Evolutionary conservation across 768 basidiomycete species (phyloP), one percentile per base, ranked within the genome.

Genomic region (Pleurotus platypus): DNA sequence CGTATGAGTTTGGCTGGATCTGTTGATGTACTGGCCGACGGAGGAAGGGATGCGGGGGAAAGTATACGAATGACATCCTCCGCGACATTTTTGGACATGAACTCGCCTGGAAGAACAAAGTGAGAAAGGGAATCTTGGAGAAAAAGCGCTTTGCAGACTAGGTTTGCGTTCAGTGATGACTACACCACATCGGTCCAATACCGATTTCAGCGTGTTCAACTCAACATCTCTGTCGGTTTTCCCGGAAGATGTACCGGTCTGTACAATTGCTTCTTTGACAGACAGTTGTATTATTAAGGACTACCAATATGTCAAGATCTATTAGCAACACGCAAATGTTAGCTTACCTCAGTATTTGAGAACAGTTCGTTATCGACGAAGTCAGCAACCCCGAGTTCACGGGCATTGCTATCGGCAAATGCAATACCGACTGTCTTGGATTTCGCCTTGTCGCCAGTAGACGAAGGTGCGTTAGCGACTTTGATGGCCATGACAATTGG

Each of bases 311-410:
- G 13, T n/a, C 26, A 49, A 51, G 43, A 7, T 22, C 18, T 37
- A 48, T 18, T 55, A 22, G 45, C 15, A 12, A 56, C 72, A 42
- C 58, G 11, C 42, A 24, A 39, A 20, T 12, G 2, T 12, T 40
- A 11, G 3, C 24, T 42, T n/a, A 93, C 96, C 79, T 99, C 96
- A 2, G 89, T 87, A 64, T 98, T 99, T 0, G 93, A 94, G 70
- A 95, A 98, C 13, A 94, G 75, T 59, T 98, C 97, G 63, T 94
- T 96, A 70, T 99, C 97, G 6, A 87, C 83, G 63, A 92, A 98
- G 60, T 98, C 94, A 11, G 90, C 80, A 0, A 95, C 88, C 0
- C 97, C 97, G 4, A 99, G 78, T 64, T 90, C 83, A 18, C 92
- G 84, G 5, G 85, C 75, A 59, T 87, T 92, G 0, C 93, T 90